Conservation (phyloP, 768 basidiomycete species). For the Termitomyces titanicus region DNA sequence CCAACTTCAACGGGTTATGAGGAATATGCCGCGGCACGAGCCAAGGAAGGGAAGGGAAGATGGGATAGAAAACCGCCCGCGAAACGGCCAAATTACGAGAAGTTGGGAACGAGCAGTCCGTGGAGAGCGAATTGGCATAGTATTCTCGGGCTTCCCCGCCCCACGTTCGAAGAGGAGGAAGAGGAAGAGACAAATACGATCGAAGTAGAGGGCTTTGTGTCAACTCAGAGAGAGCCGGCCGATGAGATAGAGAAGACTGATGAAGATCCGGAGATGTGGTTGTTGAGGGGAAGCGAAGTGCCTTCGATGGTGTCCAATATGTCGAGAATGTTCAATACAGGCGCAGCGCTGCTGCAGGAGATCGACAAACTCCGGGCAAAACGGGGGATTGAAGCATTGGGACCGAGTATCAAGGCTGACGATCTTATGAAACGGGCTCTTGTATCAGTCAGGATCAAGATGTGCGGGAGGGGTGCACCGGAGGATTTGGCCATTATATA, state of each 20-base stretch:
- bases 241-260: constrained; percentile 17
- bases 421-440: constrained; percentile 59
- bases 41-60: constrained; percentile 44
- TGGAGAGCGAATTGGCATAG: constrained; percentile 77
- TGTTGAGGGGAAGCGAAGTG: constrained; percentile 58
- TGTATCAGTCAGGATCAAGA: constrained; percentile 59
- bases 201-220: constrained; percentile 34
- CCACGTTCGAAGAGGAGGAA: constrained; percentile 8
- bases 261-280: constrained; percentile 49
- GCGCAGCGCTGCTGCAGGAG: constrained; percentile 43
- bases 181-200: constrained; percentile 4
- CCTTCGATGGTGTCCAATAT: constrained; percentile 40
- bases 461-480: constrained; percentile 67
- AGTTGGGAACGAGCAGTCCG: constrained; percentile 62
- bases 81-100: constrained; percentile 73
- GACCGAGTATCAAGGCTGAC: constrained; percentile 28
- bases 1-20: constrained; percentile 56
- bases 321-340: constrained; percentile 35
- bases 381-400: constrained; percentile 42
- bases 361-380: constrained; percentile 60
- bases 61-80: constrained; percentile 88
- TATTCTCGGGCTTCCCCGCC: constrained; percentile 50
- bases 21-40: constrained; percentile 44
- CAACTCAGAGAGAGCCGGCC: constrained; percentile 55
- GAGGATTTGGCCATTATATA: constrained; percentile 76